Conservation (phyloP, 805 yeast genomes). For the Nakazawaea molendinolei region DNA sequence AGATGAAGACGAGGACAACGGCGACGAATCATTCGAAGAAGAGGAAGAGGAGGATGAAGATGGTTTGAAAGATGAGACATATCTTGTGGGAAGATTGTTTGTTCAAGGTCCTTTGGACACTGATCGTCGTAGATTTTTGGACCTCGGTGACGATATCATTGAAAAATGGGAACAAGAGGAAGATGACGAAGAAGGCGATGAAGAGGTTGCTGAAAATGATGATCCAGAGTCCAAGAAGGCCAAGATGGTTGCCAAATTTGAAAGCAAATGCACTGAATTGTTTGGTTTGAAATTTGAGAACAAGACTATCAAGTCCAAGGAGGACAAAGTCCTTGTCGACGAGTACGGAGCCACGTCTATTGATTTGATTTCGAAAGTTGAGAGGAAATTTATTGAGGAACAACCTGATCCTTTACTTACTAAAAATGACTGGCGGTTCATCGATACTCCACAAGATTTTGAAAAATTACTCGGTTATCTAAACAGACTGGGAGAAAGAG, state of each 20-base stretch:
- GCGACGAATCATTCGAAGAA: slow-evolving; percentile 24
- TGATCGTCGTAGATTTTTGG: slow-evolving; percentile 27
- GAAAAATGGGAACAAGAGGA: slow-evolving; percentile 19
- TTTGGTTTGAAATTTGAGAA: slow-evolving; percentile 26
- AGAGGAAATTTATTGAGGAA: slow-evolving; percentile 67
- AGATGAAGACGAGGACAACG: slow-evolving; percentile 20
- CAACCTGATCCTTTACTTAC: slow-evolving; percentile 46
- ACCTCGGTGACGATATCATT: slow-evolving; percentile 32
- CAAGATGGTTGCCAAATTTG: slow-evolving; percentile 5
- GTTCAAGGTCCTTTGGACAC: slow-evolving; percentile 76
- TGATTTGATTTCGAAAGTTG: slow-evolving; percentile 18
- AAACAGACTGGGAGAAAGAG: slow-evolving; percentile 70
- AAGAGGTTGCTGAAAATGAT: slow-evolving; percentile 11
- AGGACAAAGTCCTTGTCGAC: slow-evolving; percentile 24
- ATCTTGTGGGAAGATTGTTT: slow-evolving; percentile 81
- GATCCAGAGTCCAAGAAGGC: slow-evolving; percentile 7
- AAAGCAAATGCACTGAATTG: slow-evolving; percentile 15
- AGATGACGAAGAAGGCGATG: slow-evolving; percentile 11
- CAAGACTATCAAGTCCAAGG: slow-evolving; percentile 17
- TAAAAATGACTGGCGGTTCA: slow-evolving; percentile 61
- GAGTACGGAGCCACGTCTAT: slow-evolving; percentile 28
- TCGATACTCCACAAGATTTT: slow-evolving; percentile 56
- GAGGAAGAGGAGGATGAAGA: slow-evolving; percentile 39
- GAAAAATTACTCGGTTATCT: slow-evolving; percentile 56
- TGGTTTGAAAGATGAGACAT: slow-evolving; percentile 45